phyloP scores from a whole-genome alignment of 2,329 filamentous ascomycete species.

The Apiospora aurea region DNA sequence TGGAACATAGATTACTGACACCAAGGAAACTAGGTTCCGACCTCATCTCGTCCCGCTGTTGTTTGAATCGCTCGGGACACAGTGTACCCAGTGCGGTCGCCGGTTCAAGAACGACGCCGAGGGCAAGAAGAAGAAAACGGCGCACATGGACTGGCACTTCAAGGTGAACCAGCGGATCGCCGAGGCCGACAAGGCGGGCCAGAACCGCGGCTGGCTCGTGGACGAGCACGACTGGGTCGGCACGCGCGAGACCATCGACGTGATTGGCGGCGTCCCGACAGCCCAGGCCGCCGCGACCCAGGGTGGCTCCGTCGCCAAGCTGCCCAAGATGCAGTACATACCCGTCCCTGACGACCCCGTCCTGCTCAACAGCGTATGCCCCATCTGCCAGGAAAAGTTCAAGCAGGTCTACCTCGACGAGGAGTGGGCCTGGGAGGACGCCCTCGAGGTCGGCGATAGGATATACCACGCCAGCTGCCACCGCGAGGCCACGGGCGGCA shows the following conservation, averaged over 20 bases:
- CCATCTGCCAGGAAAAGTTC: constrained; percentile 95
- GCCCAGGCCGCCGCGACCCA: constrained; percentile 48
- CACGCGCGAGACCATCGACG: constrained; percentile 80
- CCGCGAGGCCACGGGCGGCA: constrained; percentile 71
- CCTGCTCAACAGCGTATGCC: constrained; percentile 79
- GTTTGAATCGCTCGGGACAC: constrained; percentile 83
- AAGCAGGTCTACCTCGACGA: constrained; percentile 92
- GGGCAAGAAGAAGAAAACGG: constrained; percentile 84
- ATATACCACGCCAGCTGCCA: constrained; percentile 93
- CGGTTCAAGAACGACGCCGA: constrained; percentile 81
- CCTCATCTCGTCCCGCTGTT: constrained; percentile 76
- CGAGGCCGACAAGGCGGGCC: constrained; percentile 83
- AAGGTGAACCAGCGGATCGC: constrained; percentile 87
- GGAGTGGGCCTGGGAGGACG: constrained; percentile 97
- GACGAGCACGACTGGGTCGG: constrained; percentile 94
- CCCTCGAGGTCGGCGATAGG: constrained; percentile 76
- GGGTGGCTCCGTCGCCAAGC: constrained; percentile 52
- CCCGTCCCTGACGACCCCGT: constrained; percentile 81
- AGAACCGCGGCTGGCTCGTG: constrained; percentile 94
- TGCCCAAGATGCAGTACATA: constrained; percentile 73
- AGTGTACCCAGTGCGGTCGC: constrained; percentile 90
- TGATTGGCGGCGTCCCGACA: constrained; percentile 52
- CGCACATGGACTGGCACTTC: constrained; percentile 99
- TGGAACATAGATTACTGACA: neutral
- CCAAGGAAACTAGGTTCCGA: constrained; percentile 63